Base-by-base conservation (phyloP, 805 yeast species). In the Blastobotrys terrestris region DNA sequence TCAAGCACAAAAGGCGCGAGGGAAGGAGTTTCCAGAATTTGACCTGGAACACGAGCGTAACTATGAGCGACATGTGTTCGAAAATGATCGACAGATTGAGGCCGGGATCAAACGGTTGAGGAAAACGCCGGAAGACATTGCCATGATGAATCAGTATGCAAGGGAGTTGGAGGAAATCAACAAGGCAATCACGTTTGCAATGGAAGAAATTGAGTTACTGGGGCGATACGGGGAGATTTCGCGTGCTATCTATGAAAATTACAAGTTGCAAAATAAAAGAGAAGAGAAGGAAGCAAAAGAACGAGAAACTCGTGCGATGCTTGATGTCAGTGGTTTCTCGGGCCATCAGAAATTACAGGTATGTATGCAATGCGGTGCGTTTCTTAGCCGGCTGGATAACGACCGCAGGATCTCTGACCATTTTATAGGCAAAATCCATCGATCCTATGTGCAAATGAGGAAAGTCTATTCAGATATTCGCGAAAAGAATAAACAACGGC, bases 291-390 rank as follows among this genome's bases (percentile, higher is more conserved):
- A 75, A 26, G 64, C 65, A 16, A 69, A 81, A 15, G 80, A 84
- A 1, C 79, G 77, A 50, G 77, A 76, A 48, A 82, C 85, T 2
- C 70, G 85, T 43, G 75, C 72, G 21, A 68, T 85, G 4, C 77
- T 83, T 13, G 96, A 87, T 83, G 80, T 62, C 75, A 50, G 85
- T 5, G 94, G 95, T 1, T 92, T 87, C 60, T 79, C 90, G 11
- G 88, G 94, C 0, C 95, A 87, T 63, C 97, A 91, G 62, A 87
- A 88, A 66, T 73, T 91, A 46, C 97, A 90, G 67, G 95, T 88
- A 0, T 91, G 98, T 68, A 86, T 81, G 57, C 82, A 81, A 1
- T 91, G 98, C 69, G 96, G 96, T 0, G 96, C 96, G 0, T 89
- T 85, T 63, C 72, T 92, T 40, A 86, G 95, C 6, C 73, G 92